Evolutionary conservation across 495 filamentous ascomycete genomes (phyloP).

Genomic region (Penicillium coffeae): DNA sequence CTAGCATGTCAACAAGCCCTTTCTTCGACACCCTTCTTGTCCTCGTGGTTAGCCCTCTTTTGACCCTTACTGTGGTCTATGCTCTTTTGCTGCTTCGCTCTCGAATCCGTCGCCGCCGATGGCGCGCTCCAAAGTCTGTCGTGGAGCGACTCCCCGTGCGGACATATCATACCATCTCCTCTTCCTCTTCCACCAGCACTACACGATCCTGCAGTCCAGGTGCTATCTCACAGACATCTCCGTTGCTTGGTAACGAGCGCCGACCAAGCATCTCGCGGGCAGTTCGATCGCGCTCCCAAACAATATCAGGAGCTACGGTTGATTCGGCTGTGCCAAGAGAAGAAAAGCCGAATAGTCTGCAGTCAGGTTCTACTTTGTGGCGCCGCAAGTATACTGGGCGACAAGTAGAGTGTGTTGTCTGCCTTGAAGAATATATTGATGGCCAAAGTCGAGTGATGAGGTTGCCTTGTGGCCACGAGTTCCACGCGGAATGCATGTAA

Average conservation of each 20-base stretch:
- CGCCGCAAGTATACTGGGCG: constrained; percentile 80
- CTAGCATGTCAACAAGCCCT: constrained; percentile 83
- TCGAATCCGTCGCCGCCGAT: constrained; percentile 82
- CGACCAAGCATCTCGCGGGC: constrained; percentile 34
- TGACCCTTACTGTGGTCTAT: constrained; percentile 92
- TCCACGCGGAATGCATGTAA: constrained; percentile 98
- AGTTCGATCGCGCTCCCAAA: constrained; percentile 58
- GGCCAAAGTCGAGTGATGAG: constrained; percentile 95
- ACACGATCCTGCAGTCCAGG: constrained; percentile 47
- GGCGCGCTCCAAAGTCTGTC: constrained; percentile 93
- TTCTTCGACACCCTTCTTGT: constrained; percentile 96
- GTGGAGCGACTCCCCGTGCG: constrained; percentile 93
- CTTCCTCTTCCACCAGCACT: constrained; percentile 50
- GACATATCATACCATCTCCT: constrained; percentile 78
- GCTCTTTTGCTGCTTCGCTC: constrained; percentile 82
- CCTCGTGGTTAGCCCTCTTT: constrained; percentile 83
- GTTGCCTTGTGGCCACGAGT: constrained; percentile 96
- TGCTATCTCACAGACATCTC: constrained; percentile 68
- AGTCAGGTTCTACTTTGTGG: constrained; percentile 51
- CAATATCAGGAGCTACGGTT: constrained; percentile 52
- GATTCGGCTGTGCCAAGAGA: constrained; percentile 30
- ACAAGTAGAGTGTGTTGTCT: constrained; percentile 95
- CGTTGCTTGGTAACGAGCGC: constrained; percentile 51
- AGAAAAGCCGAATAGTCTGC: constrained; percentile 47
- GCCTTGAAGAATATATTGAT: constrained; percentile 93